Percentiles rank a stretch among this genome's conserved stretches.
These are phyloP conservation scores for Paulownia fortunei DNA, from an alignment of 257 asterid genomes.

Conservation along the genomic window DNA sequence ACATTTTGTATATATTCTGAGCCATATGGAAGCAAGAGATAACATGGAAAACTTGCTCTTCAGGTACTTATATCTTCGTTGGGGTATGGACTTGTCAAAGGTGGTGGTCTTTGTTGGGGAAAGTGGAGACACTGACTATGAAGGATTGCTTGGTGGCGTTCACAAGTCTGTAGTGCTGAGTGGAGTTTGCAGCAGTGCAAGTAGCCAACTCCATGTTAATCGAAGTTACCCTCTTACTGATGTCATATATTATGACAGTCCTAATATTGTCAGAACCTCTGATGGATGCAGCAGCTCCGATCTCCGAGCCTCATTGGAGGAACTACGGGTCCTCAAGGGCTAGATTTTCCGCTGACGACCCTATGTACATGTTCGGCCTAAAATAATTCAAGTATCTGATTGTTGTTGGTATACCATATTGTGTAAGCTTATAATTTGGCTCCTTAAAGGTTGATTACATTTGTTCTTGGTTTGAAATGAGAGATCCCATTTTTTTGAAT, in stretches of 20 bases:
- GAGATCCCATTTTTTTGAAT: neutral
- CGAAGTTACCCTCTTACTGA: slow-evolving; percentile 83
- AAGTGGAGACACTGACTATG: slow-evolving; percentile 98
- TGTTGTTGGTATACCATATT: neutral
- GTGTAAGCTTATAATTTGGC: slow-evolving; percentile 15
- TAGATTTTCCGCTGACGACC: slow-evolving; percentile 7
- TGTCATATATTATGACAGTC: slow-evolving; percentile 68
- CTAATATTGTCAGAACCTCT: slow-evolving; percentile 57
- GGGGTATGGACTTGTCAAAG: slow-evolving; percentile 95
- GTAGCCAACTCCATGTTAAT: slow-evolving; percentile 65
- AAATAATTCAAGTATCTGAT: slow-evolving; percentile 10
- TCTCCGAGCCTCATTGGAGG: slow-evolving; percentile 58
- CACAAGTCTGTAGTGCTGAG: slow-evolving; percentile 84
- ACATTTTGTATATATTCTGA: neutral
- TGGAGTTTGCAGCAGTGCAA: slow-evolving; percentile 71
- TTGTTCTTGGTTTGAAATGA: neutral
- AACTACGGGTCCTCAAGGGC: slow-evolving; percentile 54
- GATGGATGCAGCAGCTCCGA: slow-evolving; percentile 60
- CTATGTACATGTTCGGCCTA: slow-evolving; percentile 1
- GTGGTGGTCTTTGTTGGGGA: slow-evolving; percentile 93
- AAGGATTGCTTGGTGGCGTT: slow-evolving; percentile 88
- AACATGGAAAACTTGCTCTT: slow-evolving; percentile 22
- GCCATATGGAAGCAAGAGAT: neutral
- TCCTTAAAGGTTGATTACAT: neutral
- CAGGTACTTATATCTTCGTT: slow-evolving; percentile 91